A percentile compares a stretch with the other conserved stretches of the same genome.
Conservation (phyloP, 2,329 filamentous ascomycete species). For the Periconia sp. region DNA sequence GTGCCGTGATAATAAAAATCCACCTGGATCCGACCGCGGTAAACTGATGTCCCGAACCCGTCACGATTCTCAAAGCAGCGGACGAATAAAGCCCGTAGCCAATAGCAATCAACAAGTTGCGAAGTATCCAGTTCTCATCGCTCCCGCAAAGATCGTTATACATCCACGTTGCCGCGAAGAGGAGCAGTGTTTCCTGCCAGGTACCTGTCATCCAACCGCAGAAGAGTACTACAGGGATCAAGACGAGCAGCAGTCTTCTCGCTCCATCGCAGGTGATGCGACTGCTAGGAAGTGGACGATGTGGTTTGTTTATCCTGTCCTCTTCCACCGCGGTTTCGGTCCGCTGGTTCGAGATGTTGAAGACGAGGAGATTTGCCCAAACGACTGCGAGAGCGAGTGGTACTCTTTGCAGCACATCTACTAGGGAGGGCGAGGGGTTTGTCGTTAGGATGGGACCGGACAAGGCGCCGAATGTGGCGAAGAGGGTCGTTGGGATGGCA, state of each 20-base stretch:
- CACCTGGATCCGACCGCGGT: slow-evolving; percentile 8
- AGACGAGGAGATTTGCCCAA: slow-evolving; percentile 37
- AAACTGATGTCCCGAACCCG: not conserved
- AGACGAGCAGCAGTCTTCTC: slow-evolving; percentile 16
- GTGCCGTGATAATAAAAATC: slow-evolving; percentile 13
- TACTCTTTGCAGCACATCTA: not conserved
- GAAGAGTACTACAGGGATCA: slow-evolving; percentile 12
- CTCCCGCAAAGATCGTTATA: slow-evolving; percentile 49
- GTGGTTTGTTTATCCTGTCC: slow-evolving; percentile 41
- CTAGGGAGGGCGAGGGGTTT: not conserved
- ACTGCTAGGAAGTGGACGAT: slow-evolving; percentile 34
- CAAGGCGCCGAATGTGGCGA: slow-evolving; percentile 6
- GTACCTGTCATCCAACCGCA: slow-evolving; percentile 24
- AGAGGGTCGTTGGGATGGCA: slow-evolving; percentile 16
- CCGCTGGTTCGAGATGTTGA: slow-evolving; percentile 40
- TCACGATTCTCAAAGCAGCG: slow-evolving; percentile 10
- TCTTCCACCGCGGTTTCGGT: slow-evolving; percentile 23
- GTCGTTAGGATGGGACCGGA: slow-evolving; percentile 6
- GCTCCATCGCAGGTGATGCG: slow-evolving; percentile 24
- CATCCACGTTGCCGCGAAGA: slow-evolving; percentile 45
- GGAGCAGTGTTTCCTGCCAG: slow-evolving; percentile 31
- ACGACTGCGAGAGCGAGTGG: slow-evolving; percentile 22
- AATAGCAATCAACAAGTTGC: slow-evolving; percentile 24
- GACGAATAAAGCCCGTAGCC: slow-evolving; percentile 20
- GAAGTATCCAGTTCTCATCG: slow-evolving; percentile 21